Percentiles rank a stretch among this genome's conserved stretches.
Conservation (phyloP, 2,329 filamentous ascomycete species). For the Paraphaeosphaeria minitans region DNA sequence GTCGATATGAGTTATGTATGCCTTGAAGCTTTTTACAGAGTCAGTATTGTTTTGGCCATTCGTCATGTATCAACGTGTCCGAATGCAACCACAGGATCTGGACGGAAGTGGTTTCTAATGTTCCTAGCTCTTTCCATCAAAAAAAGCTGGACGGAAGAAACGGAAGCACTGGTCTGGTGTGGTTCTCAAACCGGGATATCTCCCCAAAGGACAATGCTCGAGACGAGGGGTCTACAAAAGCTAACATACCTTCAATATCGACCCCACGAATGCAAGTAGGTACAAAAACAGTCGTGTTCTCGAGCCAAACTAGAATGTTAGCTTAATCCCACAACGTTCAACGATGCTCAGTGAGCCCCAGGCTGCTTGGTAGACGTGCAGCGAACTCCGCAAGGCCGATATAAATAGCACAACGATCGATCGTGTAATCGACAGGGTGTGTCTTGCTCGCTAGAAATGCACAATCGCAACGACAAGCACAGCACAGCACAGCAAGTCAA, state of each 20-base stretch:
- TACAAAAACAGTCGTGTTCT: not conserved
- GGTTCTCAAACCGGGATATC: not conserved
- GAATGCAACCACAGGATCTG: not conserved
- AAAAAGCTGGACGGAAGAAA: not conserved
- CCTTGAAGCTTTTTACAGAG: not conserved
- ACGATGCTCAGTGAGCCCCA: not conserved
- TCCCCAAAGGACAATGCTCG: not conserved
- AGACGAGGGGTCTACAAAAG: not conserved
- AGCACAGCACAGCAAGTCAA: not conserved
- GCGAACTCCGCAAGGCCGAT: not conserved
- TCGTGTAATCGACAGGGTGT: constrained; percentile 3
- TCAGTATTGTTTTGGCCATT: not conserved
- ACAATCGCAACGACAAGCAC: not conserved
- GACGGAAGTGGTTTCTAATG: not conserved
- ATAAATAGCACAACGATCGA: not conserved
- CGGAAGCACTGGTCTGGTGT: not conserved
- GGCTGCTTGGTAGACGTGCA: not conserved
- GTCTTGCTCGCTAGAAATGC: not conserved
- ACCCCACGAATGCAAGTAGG: not conserved
- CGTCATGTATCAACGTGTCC: not conserved
- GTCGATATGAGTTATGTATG: not conserved
- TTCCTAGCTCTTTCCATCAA: not conserved
- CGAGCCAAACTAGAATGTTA: not conserved
- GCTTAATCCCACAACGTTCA: not conserved
- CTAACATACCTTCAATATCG: not conserved